Conservation (phyloP, 108 stramenopile genomes). For the Pseudonitzschia pungens region DNA sequence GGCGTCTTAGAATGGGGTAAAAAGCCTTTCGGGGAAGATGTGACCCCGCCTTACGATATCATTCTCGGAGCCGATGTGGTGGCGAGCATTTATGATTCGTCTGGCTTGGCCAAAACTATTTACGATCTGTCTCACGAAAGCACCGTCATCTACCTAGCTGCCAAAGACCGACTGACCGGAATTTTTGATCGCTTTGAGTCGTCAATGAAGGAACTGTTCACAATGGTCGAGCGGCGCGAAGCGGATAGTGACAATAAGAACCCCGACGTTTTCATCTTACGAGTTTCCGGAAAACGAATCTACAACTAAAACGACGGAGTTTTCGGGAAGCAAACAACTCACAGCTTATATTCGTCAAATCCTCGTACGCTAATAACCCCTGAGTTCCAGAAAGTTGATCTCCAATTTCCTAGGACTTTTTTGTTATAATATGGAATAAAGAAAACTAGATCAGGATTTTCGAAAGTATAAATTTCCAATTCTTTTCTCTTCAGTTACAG, state of each 20-base stretch:
- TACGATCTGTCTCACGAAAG: constrained; percentile 50
- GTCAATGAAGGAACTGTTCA: constrained; percentile 54
- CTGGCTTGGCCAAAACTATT: constrained; percentile 65
- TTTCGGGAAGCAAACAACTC: too few relatives aligned
- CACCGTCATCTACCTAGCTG: constrained; percentile 62
- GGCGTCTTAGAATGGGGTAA: constrained; percentile 65
- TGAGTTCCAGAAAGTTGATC: too few relatives aligned
- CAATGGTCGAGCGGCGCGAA: constrained; percentile 33
- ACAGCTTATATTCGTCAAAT: too few relatives aligned
- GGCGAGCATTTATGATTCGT: constrained; percentile 68
- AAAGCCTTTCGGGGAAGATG: constrained; percentile 17
- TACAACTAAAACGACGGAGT: not conserved
- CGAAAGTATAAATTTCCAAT: too few relatives aligned
- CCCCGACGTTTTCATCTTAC: constrained; percentile 62
- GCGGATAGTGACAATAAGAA: constrained; percentile 54
- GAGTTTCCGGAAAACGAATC: constrained; percentile 21
- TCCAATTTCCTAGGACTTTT: too few relatives aligned
- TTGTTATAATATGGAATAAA: too few relatives aligned
- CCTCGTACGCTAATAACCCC: too few relatives aligned
- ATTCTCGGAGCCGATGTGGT: constrained; percentile 84
- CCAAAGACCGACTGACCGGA: constrained; percentile 53
- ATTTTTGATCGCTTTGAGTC: constrained; percentile 57
- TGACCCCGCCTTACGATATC: constrained; percentile 54
- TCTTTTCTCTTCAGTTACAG: too few relatives aligned
- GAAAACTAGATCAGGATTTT: too few relatives aligned